Evolutionary conservation across 305 asterid genomes (phyloP).

Genomic region (Andrographis paniculata): DNA sequence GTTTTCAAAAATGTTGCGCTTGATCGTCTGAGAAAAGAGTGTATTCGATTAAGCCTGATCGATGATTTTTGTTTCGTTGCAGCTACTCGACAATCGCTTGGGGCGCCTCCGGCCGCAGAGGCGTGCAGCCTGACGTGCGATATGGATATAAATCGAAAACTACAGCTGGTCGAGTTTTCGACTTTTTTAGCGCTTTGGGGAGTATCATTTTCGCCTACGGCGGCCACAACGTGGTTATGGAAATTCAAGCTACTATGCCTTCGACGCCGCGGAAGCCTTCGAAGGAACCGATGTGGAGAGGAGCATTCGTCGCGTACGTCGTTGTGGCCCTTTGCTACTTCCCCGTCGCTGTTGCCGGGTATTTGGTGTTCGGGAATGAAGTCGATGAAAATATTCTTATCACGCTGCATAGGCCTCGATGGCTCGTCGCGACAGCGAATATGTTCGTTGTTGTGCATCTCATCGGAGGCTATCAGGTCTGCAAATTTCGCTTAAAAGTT

Average conservation of each 20-base stretch:
- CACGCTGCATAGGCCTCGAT: constrained; percentile 25
- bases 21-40: no score
- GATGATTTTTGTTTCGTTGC: no score
- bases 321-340: constrained; percentile 39
- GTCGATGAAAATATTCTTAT: constrained; percentile 29
- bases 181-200: constrained; percentile 33
- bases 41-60: no score
- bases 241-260: constrained; percentile 44
- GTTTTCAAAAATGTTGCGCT: no score
- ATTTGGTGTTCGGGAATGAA: constrained; percentile 27
- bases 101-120: constrained; percentile 32
- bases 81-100: constrained; percentile 51
- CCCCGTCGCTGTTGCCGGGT: constrained; percentile 45
- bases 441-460: constrained; percentile 40
- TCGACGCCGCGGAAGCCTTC: constrained; percentile 36
- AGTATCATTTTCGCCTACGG: constrained; percentile 31
- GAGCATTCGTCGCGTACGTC: constrained; percentile 35
- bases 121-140: constrained; percentile 28
- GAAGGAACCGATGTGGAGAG: constrained; percentile 50
- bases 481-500: no score
- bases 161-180: constrained; percentile 17
- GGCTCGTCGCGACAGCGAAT: constrained; percentile 44
- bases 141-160: constrained; percentile 19
- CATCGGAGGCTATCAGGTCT: constrained; percentile 46
- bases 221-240: constrained; percentile 38